Percentiles rank a stretch among this genome's conserved stretches.
phyloP scores from a whole-genome alignment of 495 filamentous ascomycete species.

The Hypoxylon lienhwacheense region DNA sequence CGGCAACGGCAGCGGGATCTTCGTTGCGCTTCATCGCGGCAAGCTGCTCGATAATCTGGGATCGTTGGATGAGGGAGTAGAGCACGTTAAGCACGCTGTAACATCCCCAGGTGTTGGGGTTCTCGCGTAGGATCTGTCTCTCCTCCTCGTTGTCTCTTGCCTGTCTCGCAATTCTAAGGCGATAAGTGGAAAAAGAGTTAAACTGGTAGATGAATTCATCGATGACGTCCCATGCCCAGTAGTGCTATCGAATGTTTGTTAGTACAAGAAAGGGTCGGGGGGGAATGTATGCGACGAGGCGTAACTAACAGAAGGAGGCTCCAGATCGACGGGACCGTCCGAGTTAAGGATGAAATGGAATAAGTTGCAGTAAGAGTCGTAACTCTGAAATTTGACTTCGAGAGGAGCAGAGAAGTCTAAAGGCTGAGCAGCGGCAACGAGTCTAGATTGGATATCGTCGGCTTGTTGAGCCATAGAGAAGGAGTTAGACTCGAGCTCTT shows the following conservation, averaged over 20 bases:
- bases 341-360: constrained; percentile 99
- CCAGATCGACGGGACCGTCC: constrained; percentile 93
- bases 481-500: constrained; percentile 67
- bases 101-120: constrained; percentile 98
- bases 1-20: constrained; percentile 80
- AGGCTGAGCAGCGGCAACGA: constrained; percentile 87
- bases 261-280: constrained; percentile 24
- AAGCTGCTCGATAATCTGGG: constrained; percentile 96
- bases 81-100: constrained; percentile 99
- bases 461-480: constrained; percentile 56
- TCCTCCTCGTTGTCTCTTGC: constrained; percentile 81
- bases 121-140: constrained; percentile 85
- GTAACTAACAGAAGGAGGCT: constrained; percentile 83
- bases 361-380: constrained; percentile 98
- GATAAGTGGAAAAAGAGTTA: constrained; percentile 97
- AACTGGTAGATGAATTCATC: constrained; percentile 99
- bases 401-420: constrained; percentile 92
- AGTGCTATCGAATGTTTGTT: constrained; percentile 65
- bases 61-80: constrained; percentile 97
- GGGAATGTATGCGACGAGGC: not conserved
- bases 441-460: constrained; percentile 87
- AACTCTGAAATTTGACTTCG: constrained; percentile 95
- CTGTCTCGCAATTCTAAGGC: constrained; percentile 84
- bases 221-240: constrained; percentile 99
- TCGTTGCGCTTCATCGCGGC: constrained; percentile 91